phyloP scores from a whole-genome alignment of 805 yeast genomes.

The Candida fluviatilis region DNA sequence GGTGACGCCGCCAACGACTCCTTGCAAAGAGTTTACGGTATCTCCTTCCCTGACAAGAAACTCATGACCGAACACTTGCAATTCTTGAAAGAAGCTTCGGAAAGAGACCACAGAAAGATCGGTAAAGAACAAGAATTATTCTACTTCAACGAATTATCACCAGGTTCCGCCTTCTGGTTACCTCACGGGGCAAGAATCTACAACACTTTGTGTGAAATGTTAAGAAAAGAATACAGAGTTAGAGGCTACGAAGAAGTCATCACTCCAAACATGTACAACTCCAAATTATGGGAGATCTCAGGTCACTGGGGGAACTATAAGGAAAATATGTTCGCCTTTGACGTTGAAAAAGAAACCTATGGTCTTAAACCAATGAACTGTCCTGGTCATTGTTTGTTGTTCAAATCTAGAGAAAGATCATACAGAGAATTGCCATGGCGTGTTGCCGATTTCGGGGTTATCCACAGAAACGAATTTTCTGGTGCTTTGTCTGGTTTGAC shows the following conservation, averaged over 20 bases:
- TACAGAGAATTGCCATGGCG: slow-evolving; percentile 98
- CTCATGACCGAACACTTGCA: slow-evolving; percentile 91
- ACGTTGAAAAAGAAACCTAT: slow-evolving; percentile 91
- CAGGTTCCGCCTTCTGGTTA: slow-evolving; percentile 98
- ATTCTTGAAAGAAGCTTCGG: slow-evolving; percentile 92
- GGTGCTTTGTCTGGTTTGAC: slow-evolving; percentile 92
- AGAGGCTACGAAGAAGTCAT: slow-evolving; percentile 98
- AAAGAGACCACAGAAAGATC: slow-evolving; percentile 93
- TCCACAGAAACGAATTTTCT: slow-evolving; percentile 93
- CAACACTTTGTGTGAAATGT: slow-evolving; percentile 74
- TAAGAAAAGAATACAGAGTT: slow-evolving; percentile 80
- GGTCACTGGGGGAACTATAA: slow-evolving; percentile 99
- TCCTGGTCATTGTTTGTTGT: slow-evolving; percentile 91
- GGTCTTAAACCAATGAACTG: slow-evolving; percentile 95
- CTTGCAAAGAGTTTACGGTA: slow-evolving; percentile 95
- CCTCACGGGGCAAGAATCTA: slow-evolving; percentile 99
- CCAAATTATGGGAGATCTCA: slow-evolving; percentile 97
- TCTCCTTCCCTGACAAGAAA: slow-evolving; percentile 97
- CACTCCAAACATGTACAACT: slow-evolving; percentile 97
- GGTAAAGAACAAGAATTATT: slow-evolving; percentile 96
- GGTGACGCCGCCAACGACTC: slow-evolving; percentile 94
- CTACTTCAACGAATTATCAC: slow-evolving; percentile 93
- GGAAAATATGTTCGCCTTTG: slow-evolving; percentile 96
- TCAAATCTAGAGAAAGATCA: slow-evolving; percentile 88
- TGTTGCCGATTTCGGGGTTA: slow-evolving; percentile 96